Evolutionary conservation across 257 asterid species (phyloP), one percentile per base, ranked within the genome.

Genomic region (Gentiana straminea): DNA sequence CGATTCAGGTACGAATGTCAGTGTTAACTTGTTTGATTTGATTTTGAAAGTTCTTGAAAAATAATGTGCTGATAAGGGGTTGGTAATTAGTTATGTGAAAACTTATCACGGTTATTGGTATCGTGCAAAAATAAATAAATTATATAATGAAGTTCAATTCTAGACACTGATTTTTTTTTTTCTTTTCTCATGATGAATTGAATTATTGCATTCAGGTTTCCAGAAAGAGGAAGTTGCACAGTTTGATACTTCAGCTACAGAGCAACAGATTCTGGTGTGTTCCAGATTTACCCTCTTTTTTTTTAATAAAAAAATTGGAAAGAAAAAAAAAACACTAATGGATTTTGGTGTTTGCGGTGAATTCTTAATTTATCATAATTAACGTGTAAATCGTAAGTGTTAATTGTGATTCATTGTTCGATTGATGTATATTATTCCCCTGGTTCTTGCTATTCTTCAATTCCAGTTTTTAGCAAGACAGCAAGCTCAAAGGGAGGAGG

Each of bases 401-500:
- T 33, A 13, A 9, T 51, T 6, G 33, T 50, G 38, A 37, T 15
- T 8, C 38, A 34, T 58, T 35, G 39, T 51, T 7, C 66, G 59
- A 45, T 51, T 63, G 35, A 24, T 24, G 24, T 24, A 24, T 24
- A 24, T 24, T 24, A 5, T 41, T 33, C 11, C 52, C 24, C 56
- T 57, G 48, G 61, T 59, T 55, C 67, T 71, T 68, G 36, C 65
- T 68, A 55, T 49, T 67, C 49, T 24, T 46, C 49, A 34, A 45
- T 67, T 71, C 72, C 86, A 92, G 99, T 79, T 88, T 64, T 83
- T 92, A 86, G 99, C 97, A 44, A 86, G 99, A 67, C 99, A 92
- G 68, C 99, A 92, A 77, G 99, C 99, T 64, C 99, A 92, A 74
- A 76, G 99, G 77, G 99, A 92, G 74, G 99, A 92, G 68, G 99